Evolutionary conservation across 2,329 filamentous ascomycete species (phyloP).

Genomic region (Elsinoe necatrix): DNA sequence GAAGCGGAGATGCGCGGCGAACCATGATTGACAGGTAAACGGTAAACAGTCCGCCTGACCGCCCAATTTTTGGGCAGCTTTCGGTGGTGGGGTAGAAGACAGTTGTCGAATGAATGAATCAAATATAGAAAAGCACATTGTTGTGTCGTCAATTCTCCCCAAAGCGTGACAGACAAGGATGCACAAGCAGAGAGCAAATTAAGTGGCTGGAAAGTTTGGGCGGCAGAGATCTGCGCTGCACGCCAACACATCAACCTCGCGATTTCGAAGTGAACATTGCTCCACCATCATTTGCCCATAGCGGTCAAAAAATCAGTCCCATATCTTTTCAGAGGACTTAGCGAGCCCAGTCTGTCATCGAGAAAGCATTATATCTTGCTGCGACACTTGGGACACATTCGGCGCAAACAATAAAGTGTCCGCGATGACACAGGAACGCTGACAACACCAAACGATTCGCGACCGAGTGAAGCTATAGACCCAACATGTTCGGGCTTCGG

Average conservation of each 20-base stretch:
- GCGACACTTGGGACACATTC: neutral
- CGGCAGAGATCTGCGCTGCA: slow-evolving; percentile 13
- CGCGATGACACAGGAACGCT: neutral
- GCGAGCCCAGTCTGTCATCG: neutral
- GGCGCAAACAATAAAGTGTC: neutral
- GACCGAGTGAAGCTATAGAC: neutral
- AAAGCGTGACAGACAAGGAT: neutral
- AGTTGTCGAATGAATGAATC: neutral
- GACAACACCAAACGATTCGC: neutral
- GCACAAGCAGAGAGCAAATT: neutral
- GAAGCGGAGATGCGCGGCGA: slow-evolving; percentile 10
- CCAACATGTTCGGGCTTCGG: slow-evolving; percentile 18
- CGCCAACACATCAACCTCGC: slow-evolving; percentile 10
- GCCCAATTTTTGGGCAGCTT: neutral
- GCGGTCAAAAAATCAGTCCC: neutral
- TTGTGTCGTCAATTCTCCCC: neutral
- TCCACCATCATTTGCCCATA: slow-evolving; percentile 7
- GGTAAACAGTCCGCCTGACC: slow-evolving; percentile 10
- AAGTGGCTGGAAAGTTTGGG: slow-evolving; percentile 8
- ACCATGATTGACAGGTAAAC: slow-evolving; percentile 10
- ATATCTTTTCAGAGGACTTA: neutral
- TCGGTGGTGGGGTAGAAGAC: neutral
- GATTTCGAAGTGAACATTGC: slow-evolving; percentile 1
- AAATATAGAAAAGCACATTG: neutral
- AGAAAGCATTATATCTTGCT: neutral